Base-by-base conservation (phyloP, 202 grass and related monocot genomes). In the Thinopyrum obtusiflorum region DNA sequence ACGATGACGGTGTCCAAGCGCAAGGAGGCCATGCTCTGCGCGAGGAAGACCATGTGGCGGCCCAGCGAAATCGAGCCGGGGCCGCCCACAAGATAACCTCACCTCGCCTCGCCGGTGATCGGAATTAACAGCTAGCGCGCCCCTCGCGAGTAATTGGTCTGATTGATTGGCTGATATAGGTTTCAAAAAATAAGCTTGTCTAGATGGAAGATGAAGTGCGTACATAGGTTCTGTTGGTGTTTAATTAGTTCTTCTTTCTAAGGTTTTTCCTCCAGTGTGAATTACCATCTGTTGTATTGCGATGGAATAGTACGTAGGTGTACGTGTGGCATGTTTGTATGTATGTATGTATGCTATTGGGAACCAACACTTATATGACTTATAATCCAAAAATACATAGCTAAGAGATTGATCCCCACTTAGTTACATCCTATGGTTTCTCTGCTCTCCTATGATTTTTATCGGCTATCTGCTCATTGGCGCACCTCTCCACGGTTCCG, bases 31-130 rank as follows among this genome's bases (percentile, higher is more conserved):
- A 80, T 99, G 65, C 78, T 99, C 32, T 99, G 88, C 81, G 91
- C 93, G 11, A 87, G 93, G 82, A 99, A 99, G 90, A 96, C 92
- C 42, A 79, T 69, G 70, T 99, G 97, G 93, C 90, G 92, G 87
- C 97, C 97, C 21, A 89, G 82, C 11, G 85, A 96, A 55, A 24
- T 90, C 2, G 92, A 94, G 57, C 37, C 13, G 13, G 49, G 92
- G 57, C 37, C 70, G 24, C 27, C 27, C 13, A 82, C 82, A 72
- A 76, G 73, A 76, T 76, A 46, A 75, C 72, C 42, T 42, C n/a
- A 4, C 29, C 31, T 35, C 33, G 33, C 33, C 33, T 13, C 10
- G 69, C 40, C 24, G 23, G 40, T 14, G 23, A 26, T 8, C 44
- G 46, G 9, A 53, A 3, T 75, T 75, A 75, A 53, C 72, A 75